Conservation (phyloP, 2,329 filamentous ascomycete species). For the Beauveria sp. region DNA sequence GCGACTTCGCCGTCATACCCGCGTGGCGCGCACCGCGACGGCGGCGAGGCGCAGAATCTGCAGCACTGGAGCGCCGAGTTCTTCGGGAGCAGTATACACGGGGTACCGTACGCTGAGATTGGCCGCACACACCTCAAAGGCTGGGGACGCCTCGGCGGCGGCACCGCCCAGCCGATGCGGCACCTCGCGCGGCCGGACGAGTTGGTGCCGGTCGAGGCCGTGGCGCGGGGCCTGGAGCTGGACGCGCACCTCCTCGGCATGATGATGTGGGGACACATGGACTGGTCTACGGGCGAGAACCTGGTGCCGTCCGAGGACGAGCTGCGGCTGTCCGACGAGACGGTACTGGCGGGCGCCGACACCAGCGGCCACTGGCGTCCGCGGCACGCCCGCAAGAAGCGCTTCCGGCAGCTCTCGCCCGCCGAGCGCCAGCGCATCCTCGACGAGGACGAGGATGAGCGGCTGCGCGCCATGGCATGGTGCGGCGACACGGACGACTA, state of each 20-base stretch:
- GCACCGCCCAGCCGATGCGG: conserved; percentile 12
- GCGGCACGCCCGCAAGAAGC: conserved; percentile 37
- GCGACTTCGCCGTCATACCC: background rate
- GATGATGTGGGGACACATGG: conserved; percentile 55
- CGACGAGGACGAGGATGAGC: conserved; percentile 28
- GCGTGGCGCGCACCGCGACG: background rate
- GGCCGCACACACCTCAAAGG: conserved; percentile 48
- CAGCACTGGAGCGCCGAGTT: conserved; percentile 16
- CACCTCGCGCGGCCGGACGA: conserved; percentile 51
- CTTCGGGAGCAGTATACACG: conserved; percentile 32
- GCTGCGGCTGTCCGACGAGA: conserved; percentile 42
- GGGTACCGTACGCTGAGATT: conserved; percentile 43
- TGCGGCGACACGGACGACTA: conserved; percentile 18
- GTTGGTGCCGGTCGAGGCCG: conserved; percentile 48
- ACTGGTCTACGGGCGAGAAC: conserved; percentile 43
- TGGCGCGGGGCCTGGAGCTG: conserved; percentile 44
- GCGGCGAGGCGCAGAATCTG: too few species aligned
- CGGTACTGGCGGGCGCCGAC: conserved; percentile 20
- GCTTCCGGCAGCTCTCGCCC: conserved; percentile 30
- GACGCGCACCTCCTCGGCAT: conserved; percentile 47
- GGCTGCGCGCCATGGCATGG: conserved; percentile 28
- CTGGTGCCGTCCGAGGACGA: conserved; percentile 42
- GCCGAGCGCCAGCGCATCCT: conserved; percentile 31
- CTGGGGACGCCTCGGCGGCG: conserved; percentile 37
- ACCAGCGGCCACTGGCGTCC: conserved; percentile 33